phyloP scores from a whole-genome alignment of 371 early-diverging fungal species.

The Saksenaea oblongispora region DNA sequence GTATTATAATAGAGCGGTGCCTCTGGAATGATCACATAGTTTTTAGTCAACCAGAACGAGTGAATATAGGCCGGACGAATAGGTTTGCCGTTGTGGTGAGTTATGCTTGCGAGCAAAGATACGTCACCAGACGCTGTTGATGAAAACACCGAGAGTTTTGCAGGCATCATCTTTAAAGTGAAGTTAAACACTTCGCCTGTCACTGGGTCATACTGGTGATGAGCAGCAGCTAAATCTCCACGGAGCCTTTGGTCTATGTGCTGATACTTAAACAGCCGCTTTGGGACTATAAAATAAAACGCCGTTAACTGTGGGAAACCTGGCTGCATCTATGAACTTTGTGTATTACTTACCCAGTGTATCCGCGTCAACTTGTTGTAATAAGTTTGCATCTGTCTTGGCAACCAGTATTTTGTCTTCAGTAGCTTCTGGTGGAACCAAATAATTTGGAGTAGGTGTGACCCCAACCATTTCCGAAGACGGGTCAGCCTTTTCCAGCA shows the following conservation, averaged over 20 bases:
- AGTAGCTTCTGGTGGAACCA: slow-evolving; percentile 24
- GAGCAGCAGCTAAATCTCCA: slow-evolving; percentile 56
- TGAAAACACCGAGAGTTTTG: slow-evolving; percentile 19
- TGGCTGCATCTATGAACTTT: background rate
- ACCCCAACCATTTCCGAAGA: slow-evolving; percentile 45
- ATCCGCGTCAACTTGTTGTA: slow-evolving; percentile 61
- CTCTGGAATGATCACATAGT: slow-evolving; percentile 57
- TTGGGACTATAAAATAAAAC: slow-evolving; percentile 39
- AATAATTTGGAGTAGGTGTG: slow-evolving; percentile 58
- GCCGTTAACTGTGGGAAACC: background rate
- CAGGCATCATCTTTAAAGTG: slow-evolving; percentile 4
- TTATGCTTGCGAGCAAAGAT: slow-evolving; percentile 17
- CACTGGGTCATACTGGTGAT: slow-evolving; percentile 55
- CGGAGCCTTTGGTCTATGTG: slow-evolving; percentile 40
- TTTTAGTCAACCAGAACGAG: slow-evolving; percentile 48
- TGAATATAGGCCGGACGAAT: slow-evolving; percentile 38
- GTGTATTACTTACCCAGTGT: slow-evolving; percentile 53
- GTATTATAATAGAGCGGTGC: slow-evolving; percentile 49
- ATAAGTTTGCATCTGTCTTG: slow-evolving; percentile 58
- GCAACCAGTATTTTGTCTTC: slow-evolving; percentile 41
- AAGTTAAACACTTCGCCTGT: slow-evolving; percentile 55
- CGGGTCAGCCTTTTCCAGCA: slow-evolving; percentile 5
- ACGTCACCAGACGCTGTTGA: slow-evolving; percentile 19
- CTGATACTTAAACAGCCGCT: slow-evolving; percentile 48
- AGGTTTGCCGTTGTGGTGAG: slow-evolving; percentile 15